A percentile compares a stretch with the other conserved stretches of the same genome.
These are phyloP conservation scores for Xylaria sp. DNA, from an alignment of 2,329 filamentous ascomycete species.

Conservation along the genomic window DNA sequence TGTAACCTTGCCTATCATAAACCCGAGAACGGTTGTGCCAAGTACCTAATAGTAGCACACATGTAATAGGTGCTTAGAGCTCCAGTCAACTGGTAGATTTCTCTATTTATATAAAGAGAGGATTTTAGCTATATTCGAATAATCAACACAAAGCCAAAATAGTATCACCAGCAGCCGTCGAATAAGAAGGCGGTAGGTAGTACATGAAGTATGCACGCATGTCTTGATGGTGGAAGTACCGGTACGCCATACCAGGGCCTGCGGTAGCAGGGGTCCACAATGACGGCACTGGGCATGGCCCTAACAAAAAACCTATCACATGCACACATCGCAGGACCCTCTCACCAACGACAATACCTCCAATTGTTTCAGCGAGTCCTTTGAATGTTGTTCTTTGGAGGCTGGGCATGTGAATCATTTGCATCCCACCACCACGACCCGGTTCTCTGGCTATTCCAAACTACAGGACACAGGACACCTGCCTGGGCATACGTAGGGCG, in stretches of 20 bases:
- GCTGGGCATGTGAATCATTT: conserved; percentile 23
- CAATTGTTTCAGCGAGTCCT: not conserved
- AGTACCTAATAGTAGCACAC: not conserved
- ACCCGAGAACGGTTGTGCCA: not conserved
- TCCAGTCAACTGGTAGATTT: not conserved
- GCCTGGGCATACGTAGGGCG: not conserved
- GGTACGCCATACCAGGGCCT: conserved; percentile 1
- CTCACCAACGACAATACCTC: conserved; percentile 2
- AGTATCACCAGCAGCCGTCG: not conserved
- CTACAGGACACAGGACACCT: not conserved
- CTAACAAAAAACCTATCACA: conserved; percentile 31
- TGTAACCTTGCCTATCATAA: not conserved
- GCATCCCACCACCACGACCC: not conserved
- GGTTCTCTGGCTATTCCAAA: not conserved
- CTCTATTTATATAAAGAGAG: not conserved
- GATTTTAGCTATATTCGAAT: not conserved
- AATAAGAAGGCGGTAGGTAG: not conserved
- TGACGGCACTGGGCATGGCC: conserved; percentile 40
- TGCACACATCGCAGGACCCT: conserved; percentile 35
- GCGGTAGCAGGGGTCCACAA: conserved; percentile 23
- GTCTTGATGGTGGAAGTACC: not conserved
- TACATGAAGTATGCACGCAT: not conserved
- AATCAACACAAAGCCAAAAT: not conserved
- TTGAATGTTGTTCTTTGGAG: not conserved
- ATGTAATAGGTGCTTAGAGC: no score